These are phyloP conservation scores for Thalia dealbata DNA, from an alignment of 176 grass and related monocot genomes.

Conservation along the genomic window DNA sequence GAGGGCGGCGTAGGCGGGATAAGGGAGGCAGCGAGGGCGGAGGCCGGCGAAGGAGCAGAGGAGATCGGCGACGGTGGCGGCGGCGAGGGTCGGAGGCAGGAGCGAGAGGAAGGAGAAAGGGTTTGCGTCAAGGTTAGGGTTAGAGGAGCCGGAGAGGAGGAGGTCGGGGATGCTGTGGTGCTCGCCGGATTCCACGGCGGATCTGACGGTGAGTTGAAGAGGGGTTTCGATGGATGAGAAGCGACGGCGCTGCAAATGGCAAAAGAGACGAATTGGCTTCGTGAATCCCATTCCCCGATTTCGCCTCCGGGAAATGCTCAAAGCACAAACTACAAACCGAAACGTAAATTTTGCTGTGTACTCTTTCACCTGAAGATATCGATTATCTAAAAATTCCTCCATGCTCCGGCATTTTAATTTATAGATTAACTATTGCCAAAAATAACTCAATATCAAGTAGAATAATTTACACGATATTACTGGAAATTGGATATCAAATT, in stretches of 20 bases:
- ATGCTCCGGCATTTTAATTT: too few relatives aligned
- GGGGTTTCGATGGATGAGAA: constrained; percentile 8
- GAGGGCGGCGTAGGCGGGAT: constrained; percentile 5
- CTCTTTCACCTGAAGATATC: too few relatives aligned
- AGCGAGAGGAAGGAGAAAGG: constrained; percentile 12
- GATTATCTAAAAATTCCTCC: too few relatives aligned
- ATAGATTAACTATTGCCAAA: too few relatives aligned
- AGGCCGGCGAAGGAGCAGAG: constrained; percentile 1
- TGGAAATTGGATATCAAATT: too few relatives aligned
- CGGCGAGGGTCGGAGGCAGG: constrained; percentile 16
- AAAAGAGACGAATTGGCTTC: background rate
- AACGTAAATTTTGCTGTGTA: too few relatives aligned
- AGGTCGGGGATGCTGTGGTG: constrained; percentile 3
- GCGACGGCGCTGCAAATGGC: background rate
- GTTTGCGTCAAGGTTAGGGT: background rate
- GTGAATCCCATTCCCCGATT: background rate
- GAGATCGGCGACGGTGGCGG: constrained; percentile 7
- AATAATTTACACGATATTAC: too few relatives aligned
- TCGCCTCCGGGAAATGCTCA: background rate
- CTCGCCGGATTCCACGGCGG: background rate
- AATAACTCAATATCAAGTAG: too few relatives aligned
- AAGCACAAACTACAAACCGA: background rate
- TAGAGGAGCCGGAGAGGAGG: background rate
- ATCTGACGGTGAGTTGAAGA: background rate
- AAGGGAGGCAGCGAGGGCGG: constrained; percentile 5